These are phyloP conservation scores for Talaromyces marneffei DNA, from an alignment of 2,329 filamentous ascomycete species.

Conservation along the genomic window DNA sequence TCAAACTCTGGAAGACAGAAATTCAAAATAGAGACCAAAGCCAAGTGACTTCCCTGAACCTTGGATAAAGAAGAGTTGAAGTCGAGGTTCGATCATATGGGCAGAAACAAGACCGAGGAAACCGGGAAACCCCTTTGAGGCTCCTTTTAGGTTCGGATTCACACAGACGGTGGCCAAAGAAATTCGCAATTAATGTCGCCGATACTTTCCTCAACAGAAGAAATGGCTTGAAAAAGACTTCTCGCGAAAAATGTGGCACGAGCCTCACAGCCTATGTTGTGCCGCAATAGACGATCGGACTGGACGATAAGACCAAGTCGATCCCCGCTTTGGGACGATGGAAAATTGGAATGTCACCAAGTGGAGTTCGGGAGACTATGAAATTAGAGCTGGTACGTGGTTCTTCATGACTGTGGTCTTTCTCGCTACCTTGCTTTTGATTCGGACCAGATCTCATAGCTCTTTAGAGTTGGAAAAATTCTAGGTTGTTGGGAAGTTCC, in stretches of 20 bases:
- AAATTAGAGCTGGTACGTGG: not conserved
- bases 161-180: not conserved
- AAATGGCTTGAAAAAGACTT: not conserved
- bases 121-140: slow-evolving; percentile 10
- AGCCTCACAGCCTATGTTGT: slow-evolving; percentile 4
- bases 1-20: not conserved
- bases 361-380: slow-evolving; percentile 3
- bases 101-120: slow-evolving; percentile 18
- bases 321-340: not conserved
- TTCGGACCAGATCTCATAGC: not conserved
- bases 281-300: not conserved
- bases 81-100: not conserved
- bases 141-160: slow-evolving; percentile 3
- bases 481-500: not conserved
- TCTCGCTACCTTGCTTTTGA: not conserved
- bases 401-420: not conserved
- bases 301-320: slow-evolving; percentile 1
- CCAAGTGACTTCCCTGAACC: not conserved
- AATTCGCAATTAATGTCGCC: not conserved
- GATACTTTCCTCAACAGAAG: not conserved
- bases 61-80: not conserved
- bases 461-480: not conserved
- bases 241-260: not conserved
- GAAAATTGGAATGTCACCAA: not conserved
- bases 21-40: not conserved